Evolutionary conservation across 306 rosid species (phyloP), one percentile per base, ranked within the genome.

Genomic region (Casuarina cunninghamiana): DNA sequence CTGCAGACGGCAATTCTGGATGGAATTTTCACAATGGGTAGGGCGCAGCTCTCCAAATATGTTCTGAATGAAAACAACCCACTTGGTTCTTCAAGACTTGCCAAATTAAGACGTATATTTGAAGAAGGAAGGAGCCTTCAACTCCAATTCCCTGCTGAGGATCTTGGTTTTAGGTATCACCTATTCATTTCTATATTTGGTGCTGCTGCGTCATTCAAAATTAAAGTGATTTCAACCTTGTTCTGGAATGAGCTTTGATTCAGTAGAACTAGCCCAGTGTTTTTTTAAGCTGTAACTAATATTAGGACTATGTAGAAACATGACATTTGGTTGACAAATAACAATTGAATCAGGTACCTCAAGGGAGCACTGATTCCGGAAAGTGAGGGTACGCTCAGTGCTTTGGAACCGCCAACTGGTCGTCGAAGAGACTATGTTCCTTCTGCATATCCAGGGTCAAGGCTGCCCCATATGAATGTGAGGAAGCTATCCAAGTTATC

Each of bases 61-160:
- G 58, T 95, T 84, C 81, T 95, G 76, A 85, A 90, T 84, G 97
- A 88, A 81, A 83, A 85, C 37, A 93, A 95, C 72, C 96, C 97
- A 15, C 80, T 93, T 81, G 99, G 97, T 32, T 86, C 89, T 75
- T 85, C 83, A 61, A 91, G 97, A 87, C 88, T 92, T 82, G 89
- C 97, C 53, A 93, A 83, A 74, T 80, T 95, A 74, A 89, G 87
- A 77, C 78, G 19, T 6, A 91, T 95, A 88, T 93, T 95, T 87
- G 88, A 95, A 82, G 99, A 93, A 85, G 97, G 99, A 72, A 93
- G 88, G 82, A 95, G 96, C 76, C 99, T 95, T 75, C 99, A 93
- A 85, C 97, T 93, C 74, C 99, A 89, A 87, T 95, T 95, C 88
- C 99, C 97, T 65, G 97, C 97, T 2, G 97, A 95, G 85, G 97